Conservation (phyloP, 2,329 filamentous ascomycete species). For the Apiospora arundinis region DNA sequence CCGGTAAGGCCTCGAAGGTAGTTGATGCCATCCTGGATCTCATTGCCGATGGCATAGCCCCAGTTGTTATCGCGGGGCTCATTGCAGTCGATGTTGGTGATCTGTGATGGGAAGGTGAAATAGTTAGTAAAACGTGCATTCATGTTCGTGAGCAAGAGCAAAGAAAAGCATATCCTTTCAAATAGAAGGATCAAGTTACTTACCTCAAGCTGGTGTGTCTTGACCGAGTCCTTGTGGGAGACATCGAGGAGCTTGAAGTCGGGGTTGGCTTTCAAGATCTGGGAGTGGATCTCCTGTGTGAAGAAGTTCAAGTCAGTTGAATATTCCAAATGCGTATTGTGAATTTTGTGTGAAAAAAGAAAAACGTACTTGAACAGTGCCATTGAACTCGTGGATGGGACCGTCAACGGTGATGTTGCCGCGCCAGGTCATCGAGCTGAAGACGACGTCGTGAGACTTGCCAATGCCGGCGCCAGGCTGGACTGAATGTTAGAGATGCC, state of each 20-base stretch:
- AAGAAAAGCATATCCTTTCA: background rate
- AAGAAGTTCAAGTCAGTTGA: background rate
- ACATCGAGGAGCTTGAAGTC: background rate
- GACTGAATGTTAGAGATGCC: background rate
- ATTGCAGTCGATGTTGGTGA: background rate
- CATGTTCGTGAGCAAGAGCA: no score
- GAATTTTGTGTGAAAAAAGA: background rate
- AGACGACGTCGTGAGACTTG: background rate
- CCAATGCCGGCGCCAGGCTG: background rate
- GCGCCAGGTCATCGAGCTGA: background rate
- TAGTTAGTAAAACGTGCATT: background rate
- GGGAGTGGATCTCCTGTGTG: conserved; percentile 2
- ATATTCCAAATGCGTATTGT: background rate
- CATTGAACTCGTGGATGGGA: conserved; percentile 9
- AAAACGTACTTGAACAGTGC: conserved; percentile 10
- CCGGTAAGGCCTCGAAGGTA: background rate
- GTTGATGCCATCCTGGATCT: background rate
- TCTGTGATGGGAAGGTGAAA: background rate
- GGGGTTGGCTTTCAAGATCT: background rate
- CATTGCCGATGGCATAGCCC: background rate
- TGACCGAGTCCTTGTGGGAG: background rate
- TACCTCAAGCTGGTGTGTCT: background rate
- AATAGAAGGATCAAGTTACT: no score
- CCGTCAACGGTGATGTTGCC: conserved; percentile 6
- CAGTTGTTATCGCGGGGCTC: background rate